Evolutionary conservation across 2,329 filamentous ascomycete species (phyloP).

Genomic region (Macroventuria anomochaeta): DNA sequence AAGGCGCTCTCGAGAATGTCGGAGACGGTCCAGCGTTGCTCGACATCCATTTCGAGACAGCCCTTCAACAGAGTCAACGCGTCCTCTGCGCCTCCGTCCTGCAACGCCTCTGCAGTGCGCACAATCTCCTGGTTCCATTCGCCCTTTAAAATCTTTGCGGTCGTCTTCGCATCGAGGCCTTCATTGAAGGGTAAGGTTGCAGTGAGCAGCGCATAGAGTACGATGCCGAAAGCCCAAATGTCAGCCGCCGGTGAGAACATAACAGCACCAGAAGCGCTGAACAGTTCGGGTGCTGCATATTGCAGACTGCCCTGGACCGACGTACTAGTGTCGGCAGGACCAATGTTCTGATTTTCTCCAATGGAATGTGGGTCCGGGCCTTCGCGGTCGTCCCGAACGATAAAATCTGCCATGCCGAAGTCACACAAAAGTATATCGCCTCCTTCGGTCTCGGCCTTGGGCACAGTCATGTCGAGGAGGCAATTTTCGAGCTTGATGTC

Average conservation of each 20-base stretch:
- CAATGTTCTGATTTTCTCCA: constrained; percentile 53
- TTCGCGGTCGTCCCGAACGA: constrained; percentile 62
- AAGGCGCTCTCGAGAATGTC: constrained; percentile 63
- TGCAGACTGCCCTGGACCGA: constrained; percentile 67
- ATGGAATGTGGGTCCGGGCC: constrained; percentile 58
- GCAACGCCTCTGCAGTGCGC: constrained; percentile 51
- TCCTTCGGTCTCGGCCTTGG: constrained; percentile 56
- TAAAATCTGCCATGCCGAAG: constrained; percentile 73
- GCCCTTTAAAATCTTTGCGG: constrained; percentile 65
- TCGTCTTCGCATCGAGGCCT: constrained; percentile 63
- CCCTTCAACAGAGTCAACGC: constrained; percentile 64
- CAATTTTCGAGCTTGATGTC: constrained; percentile 75
- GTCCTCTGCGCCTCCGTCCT: constrained; percentile 48
- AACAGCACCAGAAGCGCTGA: constrained; percentile 47
- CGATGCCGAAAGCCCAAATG: constrained; percentile 71
- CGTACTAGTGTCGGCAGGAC: constrained; percentile 63
- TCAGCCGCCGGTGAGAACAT: constrained; percentile 63
- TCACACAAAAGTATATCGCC: constrained; percentile 69
- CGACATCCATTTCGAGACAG: constrained; percentile 64
- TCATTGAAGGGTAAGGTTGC: constrained; percentile 69
- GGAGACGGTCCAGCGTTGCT: constrained; percentile 63
- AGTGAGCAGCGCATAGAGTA: constrained; percentile 66
- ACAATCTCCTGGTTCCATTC: constrained; percentile 64
- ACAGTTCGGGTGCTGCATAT: constrained; percentile 61
- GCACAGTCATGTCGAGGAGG: constrained; percentile 63